Evolutionary conservation across 169 alveolate genomes (phyloP).

Genomic region (Sarcocystis neurona): DNA sequence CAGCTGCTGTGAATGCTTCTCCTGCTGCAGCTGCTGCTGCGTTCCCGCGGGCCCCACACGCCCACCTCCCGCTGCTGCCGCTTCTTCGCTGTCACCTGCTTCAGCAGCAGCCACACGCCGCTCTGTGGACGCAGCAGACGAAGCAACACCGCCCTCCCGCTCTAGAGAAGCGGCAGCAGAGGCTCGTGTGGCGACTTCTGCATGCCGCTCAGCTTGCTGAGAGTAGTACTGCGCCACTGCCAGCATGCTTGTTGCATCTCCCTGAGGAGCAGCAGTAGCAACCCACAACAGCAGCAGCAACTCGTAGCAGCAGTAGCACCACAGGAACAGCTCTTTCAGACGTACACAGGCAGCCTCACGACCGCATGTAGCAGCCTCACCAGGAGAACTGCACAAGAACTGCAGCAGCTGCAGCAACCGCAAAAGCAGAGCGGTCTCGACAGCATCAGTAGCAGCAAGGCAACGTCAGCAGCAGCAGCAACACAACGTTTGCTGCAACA

Average conservation of each 20-base stretch:
- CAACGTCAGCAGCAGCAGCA: too few species aligned
- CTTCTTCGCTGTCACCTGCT: neutral
- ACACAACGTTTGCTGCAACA: too few species aligned
- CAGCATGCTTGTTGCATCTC: slow-evolving; percentile 26
- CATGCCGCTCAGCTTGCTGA: neutral
- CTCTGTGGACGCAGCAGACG: neutral
- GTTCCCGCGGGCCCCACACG: neutral
- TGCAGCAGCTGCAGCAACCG: too few species aligned
- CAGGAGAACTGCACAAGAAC: too few species aligned
- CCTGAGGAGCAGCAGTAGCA: too few species aligned
- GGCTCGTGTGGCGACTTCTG: neutral
- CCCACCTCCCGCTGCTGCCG: neutral
- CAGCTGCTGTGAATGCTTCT: neutral
- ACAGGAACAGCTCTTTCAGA: too few species aligned
- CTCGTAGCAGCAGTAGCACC: too few species aligned
- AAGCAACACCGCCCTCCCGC: neutral
- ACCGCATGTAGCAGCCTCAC: too few species aligned
- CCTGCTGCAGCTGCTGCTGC: neutral
- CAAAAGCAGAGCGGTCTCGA: too few species aligned
- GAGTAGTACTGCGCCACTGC: neutral
- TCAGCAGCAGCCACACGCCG: neutral
- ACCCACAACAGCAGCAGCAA: too few species aligned
- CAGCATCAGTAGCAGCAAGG: too few species aligned
- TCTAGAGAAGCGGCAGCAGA: neutral
- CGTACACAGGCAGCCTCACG: too few species aligned